Conservation (phyloP, 805 yeast species). For the Kodamaea neixiangensis region DNA sequence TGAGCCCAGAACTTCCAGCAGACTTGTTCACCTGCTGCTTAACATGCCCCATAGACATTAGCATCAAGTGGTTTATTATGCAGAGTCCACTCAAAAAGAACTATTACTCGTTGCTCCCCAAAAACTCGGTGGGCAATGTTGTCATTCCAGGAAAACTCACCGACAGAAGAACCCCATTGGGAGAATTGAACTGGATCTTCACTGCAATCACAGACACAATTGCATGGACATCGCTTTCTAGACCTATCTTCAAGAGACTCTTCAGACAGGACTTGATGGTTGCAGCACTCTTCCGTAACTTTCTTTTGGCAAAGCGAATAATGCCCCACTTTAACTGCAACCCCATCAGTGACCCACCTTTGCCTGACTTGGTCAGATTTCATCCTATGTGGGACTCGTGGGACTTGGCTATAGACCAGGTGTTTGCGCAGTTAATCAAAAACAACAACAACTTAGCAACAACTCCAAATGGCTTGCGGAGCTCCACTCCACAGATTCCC, state of each 20-base stretch:
- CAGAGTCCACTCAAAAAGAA: slow-evolving; percentile 67
- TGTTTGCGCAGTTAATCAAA: slow-evolving; percentile 68
- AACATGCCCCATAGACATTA: slow-evolving; percentile 93
- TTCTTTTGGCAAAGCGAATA: slow-evolving; percentile 84
- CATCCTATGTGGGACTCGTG: slow-evolving; percentile 98
- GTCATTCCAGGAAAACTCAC: slow-evolving; percentile 87
- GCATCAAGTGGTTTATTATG: slow-evolving; percentile 87
- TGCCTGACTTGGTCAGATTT: slow-evolving; percentile 76
- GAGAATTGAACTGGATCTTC: slow-evolving; percentile 96
- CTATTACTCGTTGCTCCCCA: slow-evolving; percentile 48
- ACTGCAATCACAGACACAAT: slow-evolving; percentile 98
- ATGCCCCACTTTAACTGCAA: slow-evolving; percentile 94
- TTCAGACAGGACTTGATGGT: slow-evolving; percentile 96
- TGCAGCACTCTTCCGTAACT: slow-evolving; percentile 93
- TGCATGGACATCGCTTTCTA: slow-evolving; percentile 91
- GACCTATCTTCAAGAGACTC: slow-evolving; percentile 83
- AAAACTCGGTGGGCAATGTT: slow-evolving; percentile 54
- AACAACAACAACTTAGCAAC: slow-evolving; percentile 18
- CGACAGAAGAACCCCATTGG: slow-evolving; percentile 92
- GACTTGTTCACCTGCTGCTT: slow-evolving; percentile 94
- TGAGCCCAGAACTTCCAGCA: slow-evolving; percentile 94
- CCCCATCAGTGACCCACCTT: slow-evolving; percentile 90
- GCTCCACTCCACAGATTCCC: background rate
- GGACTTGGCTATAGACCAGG: slow-evolving; percentile 97
- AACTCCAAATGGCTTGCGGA: slow-evolving; percentile 12